phyloP scores from a whole-genome alignment of 306 rosid species.

The Elaeagnus macrophylla region DNA sequence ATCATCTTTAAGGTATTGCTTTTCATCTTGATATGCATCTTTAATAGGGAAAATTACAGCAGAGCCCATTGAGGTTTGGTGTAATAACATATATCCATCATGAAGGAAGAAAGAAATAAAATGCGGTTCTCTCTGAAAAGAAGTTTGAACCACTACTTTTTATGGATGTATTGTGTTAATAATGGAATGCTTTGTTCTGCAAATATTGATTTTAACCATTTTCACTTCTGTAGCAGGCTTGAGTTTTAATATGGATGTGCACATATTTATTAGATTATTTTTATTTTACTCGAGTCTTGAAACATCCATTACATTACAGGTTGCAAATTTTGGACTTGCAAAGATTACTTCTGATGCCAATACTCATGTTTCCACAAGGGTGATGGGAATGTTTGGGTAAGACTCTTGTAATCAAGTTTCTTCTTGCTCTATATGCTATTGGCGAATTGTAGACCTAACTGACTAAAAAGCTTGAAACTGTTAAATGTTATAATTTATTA shows the following conservation, averaged over 20 bases:
- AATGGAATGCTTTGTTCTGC: no score
- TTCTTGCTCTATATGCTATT: not conserved
- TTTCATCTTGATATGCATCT: not conserved
- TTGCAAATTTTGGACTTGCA: conserved; percentile 96
- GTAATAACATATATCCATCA: no score
- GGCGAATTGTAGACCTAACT: no score
- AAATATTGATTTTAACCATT: no score
- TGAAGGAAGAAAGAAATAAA: no score
- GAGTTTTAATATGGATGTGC: not conserved
- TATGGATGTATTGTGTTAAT: no score
- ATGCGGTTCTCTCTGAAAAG: no score
- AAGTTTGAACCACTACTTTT: no score
- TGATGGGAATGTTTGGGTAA: conserved; percentile 99
- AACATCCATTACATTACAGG: conserved; percentile 35
- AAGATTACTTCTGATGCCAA: conserved; percentile 69
- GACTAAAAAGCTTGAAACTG: no score
- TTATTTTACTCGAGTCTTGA: conserved; percentile 1
- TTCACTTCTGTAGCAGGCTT: no score
- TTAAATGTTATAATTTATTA: no score
- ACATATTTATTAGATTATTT: not conserved
- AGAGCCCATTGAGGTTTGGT: no score
- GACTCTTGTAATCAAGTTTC: conserved; percentile 3
- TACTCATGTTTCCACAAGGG: conserved; percentile 93
- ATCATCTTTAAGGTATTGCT: conserved; percentile 57
- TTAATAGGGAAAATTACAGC: not conserved